phyloP scores from a whole-genome alignment of 805 yeast species.

The Cyberlindnera amylophila region DNA sequence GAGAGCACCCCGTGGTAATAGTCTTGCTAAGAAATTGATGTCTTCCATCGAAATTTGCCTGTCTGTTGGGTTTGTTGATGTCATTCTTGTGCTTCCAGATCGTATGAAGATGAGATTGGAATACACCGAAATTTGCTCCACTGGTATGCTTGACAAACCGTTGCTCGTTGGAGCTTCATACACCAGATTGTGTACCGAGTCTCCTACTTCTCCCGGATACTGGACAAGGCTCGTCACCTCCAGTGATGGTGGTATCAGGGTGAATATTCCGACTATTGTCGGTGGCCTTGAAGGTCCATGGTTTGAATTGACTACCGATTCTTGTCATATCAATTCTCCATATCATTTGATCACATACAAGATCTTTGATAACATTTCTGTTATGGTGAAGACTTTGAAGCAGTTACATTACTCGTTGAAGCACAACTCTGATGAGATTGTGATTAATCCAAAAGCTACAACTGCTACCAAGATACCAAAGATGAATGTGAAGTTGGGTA shows the following conservation, averaged over 20 bases:
- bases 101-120: constrained; percentile 49
- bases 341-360: constrained; percentile 70
- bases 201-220: constrained; percentile 41
- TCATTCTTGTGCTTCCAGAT: constrained; percentile 40
- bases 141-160: constrained; percentile 22
- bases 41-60: constrained; percentile 24
- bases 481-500: constrained; percentile 50
- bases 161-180: constrained; percentile 29
- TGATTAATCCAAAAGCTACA: constrained; percentile 37
- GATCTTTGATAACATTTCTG: constrained; percentile 74
- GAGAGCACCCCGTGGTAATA: constrained; percentile 17
- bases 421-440: constrained; percentile 34
- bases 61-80: constrained; percentile 23
- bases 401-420: constrained; percentile 54
- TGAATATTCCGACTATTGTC: constrained; percentile 30
- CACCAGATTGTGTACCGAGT: constrained; percentile 46
- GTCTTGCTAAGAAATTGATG: constrained; percentile 18
- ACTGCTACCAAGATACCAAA: constrained; percentile 51
- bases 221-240: constrained; percentile 49
- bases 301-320: constrained; percentile 37
- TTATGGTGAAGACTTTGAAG: constrained; percentile 59
- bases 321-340: constrained; percentile 59
- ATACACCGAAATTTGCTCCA: constrained; percentile 27
- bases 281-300: constrained; percentile 28
- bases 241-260: constrained; percentile 30